Base-by-base conservation (phyloP, 2,329 filamentous ascomycete species). In the Acephala macrosclerotiorum region DNA sequence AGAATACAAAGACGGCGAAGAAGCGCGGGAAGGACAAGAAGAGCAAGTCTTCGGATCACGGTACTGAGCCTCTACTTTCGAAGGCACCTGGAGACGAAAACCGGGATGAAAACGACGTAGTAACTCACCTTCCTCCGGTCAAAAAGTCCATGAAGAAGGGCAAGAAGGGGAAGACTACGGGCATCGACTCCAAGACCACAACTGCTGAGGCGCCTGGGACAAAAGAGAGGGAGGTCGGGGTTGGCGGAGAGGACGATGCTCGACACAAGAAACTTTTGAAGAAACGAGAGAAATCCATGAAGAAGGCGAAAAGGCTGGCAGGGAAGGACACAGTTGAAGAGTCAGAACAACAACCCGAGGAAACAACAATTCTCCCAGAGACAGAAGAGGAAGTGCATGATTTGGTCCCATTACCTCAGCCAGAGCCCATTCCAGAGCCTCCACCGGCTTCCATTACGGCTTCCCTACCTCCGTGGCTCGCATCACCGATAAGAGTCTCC, bases 391-490 rank as follows among this genome's bases (percentile, higher is more conserved):
- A 87, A 72, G 76, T 89, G 2, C 89, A 94, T 76, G 93, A 92
- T 25, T 82, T 98, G 0, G 88, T 91, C 63, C 94, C 93, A 7
- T 82, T 97, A 22, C 94, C 94, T 8, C 94, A 97, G 71, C 94
- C 92, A 14, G 85, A 86, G 36, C 87, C 86, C 0, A 82, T 87
- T 0, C 80, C 84, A 0, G 84, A 89, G 55, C 80, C 85, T 35
- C 81, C 82, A 0, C 83, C 86, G 59, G 84, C 85, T 61, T 88
- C 90, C 1, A 85, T 85, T n/a, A 94, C 93, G 77, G 90, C 93
- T 35, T 91, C 91, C 0, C 82, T 97, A 2, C 95, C 95, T 0
- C 72, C 83, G 2, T 98, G 95, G 95, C 83, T 97, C 14, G 88
- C 91, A 5, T 85, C 89, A 14, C 94, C 94, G 0, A 85, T 91